Base-by-base conservation (phyloP, 1,139 yeast species). In the Nadsonia starkeyi-henricii region DNA sequence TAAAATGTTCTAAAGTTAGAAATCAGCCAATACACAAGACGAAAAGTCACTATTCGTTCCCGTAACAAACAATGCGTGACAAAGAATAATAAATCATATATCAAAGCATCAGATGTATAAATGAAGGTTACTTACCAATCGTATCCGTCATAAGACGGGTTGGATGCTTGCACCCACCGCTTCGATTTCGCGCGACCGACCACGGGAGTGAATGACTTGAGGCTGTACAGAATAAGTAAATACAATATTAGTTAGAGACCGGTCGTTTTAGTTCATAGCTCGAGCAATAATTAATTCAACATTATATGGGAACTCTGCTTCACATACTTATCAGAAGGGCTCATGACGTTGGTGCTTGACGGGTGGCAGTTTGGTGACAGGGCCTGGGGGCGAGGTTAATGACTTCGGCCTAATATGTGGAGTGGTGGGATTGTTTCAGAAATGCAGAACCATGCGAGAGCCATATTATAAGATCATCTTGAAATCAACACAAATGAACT, bases 151-250 rank as follows among this genome's bases (percentile, higher is more conserved):
- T 65, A 65, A 21, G 61, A 55, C 7, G 60, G 59, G 36, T 57
- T 56, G 1, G 63, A 56, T 7, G 65, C 62, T 44, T 58, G 61
- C 8, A 64, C 68, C 70, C 70, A 66, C 18, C 70, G 61, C 52
- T 60, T 61, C 45, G 69, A 65, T 53, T 66, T 67, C 53, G 62
- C 62, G 15, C 69, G 62, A 18, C 63, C 62, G 15, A 65, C 67
- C 4, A 53, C 58, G 12, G 64, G 61, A 20, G 58, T 54, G 47
- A 58, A 62, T 42, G 58, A 52, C 46, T 55, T 48, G 44, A 54
- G 50, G 36, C 54, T 55, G 45, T 26, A 43, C 39, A 9, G 28
- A 23, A 23, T 23, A 23, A 23, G 28, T 5, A 5, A 23, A 33
- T 15, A 33, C 39, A 33, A 15, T 7, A 13, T 9, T n/a, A 33